These are phyloP conservation scores for Funneliformis caledonium DNA, from an alignment of 371 early-diverging fungal species.

Conservation along the genomic window DNA sequence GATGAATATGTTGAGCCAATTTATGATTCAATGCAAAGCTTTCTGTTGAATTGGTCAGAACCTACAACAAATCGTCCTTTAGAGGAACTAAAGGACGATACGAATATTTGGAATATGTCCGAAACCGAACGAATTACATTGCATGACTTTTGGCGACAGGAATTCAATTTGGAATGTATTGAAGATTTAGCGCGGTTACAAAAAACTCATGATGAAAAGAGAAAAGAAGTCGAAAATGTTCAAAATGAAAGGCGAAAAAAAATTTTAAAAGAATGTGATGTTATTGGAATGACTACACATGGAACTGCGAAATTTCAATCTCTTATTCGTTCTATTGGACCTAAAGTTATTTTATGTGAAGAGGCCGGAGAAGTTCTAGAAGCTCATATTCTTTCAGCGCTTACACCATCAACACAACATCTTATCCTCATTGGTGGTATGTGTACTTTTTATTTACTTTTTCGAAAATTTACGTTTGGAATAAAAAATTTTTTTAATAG, in stretches of 20 bases:
- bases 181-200: constrained; percentile 39
- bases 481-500: constrained; percentile 38
- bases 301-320: constrained; percentile 53
- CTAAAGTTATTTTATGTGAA: constrained; percentile 68
- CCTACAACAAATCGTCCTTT: constrained; percentile 45
- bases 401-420: background rate
- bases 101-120: constrained; percentile 54
- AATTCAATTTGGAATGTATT: constrained; percentile 40
- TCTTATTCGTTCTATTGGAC: constrained; percentile 55
- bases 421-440: constrained; percentile 31
- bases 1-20: background rate
- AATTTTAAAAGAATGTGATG: constrained; percentile 25
- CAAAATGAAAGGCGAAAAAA: constrained; percentile 8
- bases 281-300: constrained; percentile 59
- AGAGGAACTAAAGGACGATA: constrained; percentile 39
- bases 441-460: constrained; percentile 51
- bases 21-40: background rate
- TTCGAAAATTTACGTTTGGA: background rate
- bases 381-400: constrained; percentile 33
- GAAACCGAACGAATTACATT: constrained; percentile 47
- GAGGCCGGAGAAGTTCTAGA: constrained; percentile 83
- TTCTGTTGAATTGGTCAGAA: constrained; percentile 8
- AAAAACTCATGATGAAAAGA: constrained; percentile 39
- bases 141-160: constrained; percentile 46
- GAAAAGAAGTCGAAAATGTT: constrained; percentile 42